Conservation (phyloP, 768 basidiomycete species). For the Kwoniella shandongensis region DNA sequence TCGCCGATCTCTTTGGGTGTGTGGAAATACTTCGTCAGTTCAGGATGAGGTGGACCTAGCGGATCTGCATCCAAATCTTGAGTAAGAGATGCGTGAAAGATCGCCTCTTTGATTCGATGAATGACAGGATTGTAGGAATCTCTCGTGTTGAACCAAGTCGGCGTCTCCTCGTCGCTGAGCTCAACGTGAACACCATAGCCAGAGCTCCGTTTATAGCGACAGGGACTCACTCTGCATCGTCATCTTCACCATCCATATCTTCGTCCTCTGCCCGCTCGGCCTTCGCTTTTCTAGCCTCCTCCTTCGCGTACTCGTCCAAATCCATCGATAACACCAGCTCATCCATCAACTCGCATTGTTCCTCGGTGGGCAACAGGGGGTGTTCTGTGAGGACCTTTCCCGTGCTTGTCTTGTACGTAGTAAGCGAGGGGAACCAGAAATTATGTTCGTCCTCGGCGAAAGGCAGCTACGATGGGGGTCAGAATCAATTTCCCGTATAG, state of each 20-base stretch:
- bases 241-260: constrained; percentile 21
- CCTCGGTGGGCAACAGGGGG: constrained; percentile 49
- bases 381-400: constrained; percentile 74
- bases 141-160: constrained; percentile 73
- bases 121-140: constrained; percentile 84
- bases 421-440: constrained; percentile 80
- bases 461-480: constrained; percentile 65
- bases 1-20: constrained; percentile 71
- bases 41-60: constrained; percentile 80
- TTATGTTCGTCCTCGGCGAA: constrained; percentile 92
- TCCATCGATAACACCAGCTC: constrained; percentile 86
- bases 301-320: constrained; percentile 69
- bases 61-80: constrained; percentile 71
- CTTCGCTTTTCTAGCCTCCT: constrained; percentile 60
- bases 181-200: constrained; percentile 4
- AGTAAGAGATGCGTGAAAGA: constrained; percentile 81
- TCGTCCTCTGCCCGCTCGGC: constrained; percentile 3
- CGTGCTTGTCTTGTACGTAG: constrained; percentile 68
- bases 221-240: constrained; percentile 13
- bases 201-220: background rate
- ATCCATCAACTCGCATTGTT: constrained; percentile 65
- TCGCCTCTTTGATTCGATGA: constrained; percentile 88
- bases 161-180: constrained; percentile 39
- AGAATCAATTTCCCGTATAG: constrained; percentile 11
- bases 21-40: constrained; percentile 77